These are phyloP conservation scores for Aspergillus brunneoviolaceus DNA, from an alignment of 2,329 filamentous ascomycete genomes.

Conservation along the genomic window DNA sequence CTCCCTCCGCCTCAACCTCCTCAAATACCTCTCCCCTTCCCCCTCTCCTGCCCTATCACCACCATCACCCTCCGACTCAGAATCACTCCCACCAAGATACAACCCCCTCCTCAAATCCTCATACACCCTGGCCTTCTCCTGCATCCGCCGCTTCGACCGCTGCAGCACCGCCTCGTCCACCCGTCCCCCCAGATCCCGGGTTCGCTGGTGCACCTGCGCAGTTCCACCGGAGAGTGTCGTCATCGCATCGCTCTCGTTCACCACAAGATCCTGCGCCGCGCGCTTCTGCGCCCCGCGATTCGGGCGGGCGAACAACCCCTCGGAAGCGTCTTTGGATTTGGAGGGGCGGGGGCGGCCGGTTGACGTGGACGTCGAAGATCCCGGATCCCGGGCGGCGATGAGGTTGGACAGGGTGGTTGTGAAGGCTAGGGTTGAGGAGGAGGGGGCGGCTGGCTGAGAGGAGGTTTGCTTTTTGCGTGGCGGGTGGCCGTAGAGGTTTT, in stretches of 20 bases:
- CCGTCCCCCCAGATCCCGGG: conserved; percentile 56
- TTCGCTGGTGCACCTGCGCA: conserved; percentile 60
- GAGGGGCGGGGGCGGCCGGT: conserved; percentile 45
- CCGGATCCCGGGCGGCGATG: conserved; percentile 56
- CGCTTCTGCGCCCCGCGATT: conserved; percentile 64
- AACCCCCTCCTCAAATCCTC: conserved; percentile 89
- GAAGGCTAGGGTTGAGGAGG: conserved; percentile 76
- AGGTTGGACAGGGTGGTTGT: conserved; percentile 82
- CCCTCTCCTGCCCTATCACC: conserved; percentile 8
- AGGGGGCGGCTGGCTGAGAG: conserved; percentile 52
- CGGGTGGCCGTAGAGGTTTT: conserved; percentile 70
- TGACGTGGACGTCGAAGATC: conserved; percentile 43
- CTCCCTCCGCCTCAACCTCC: conserved; percentile 61
- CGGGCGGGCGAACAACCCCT: conserved; percentile 66
- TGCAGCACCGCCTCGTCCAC: conserved; percentile 59
- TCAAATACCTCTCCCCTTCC: conserved; percentile 42
- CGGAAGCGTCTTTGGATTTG: conserved; percentile 53
- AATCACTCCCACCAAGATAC: conserved; percentile 55
- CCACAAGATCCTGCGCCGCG: conserved; percentile 56
- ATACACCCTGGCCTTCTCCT: conserved; percentile 86
- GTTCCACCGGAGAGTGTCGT: conserved; percentile 45
- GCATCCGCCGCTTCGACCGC: conserved; percentile 76
- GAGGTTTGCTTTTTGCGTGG: conserved; percentile 60
- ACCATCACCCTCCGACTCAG: conserved; percentile 31
- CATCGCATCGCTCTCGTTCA: conserved; percentile 47